A percentile compares a stretch with the other conserved stretches of the same genome.
These are phyloP conservation scores for Colletotrichum lentis DNA, from an alignment of 2,329 filamentous ascomycete species.

Conservation along the genomic window DNA sequence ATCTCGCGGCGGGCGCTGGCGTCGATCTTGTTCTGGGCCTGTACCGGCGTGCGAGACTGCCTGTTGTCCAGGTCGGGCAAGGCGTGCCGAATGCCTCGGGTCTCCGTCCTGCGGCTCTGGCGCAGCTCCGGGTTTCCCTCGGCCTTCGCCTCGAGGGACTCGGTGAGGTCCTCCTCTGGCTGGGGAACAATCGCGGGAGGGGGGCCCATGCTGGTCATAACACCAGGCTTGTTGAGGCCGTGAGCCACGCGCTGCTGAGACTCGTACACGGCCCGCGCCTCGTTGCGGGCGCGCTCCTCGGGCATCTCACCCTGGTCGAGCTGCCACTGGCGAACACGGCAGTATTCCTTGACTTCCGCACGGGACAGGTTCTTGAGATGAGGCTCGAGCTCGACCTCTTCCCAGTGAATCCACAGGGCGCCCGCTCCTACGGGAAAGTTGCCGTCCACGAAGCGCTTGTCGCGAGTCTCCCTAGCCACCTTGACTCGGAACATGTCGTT, in stretches of 20 bases:
- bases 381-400: constrained; percentile 66
- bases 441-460: constrained; percentile 64
- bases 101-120: constrained; percentile 54
- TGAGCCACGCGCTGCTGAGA: constrained; percentile 56
- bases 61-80: constrained; percentile 50
- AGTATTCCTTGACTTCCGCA: constrained; percentile 70
- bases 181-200: constrained; percentile 30
- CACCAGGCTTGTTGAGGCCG: constrained; percentile 41
- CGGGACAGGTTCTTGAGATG: constrained; percentile 62
- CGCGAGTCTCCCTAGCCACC: constrained; percentile 66
- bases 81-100: constrained; percentile 45
- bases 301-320: constrained; percentile 62
- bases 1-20: constrained; percentile 61
- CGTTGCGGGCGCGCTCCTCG: constrained; percentile 59
- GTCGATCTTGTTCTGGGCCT: constrained; percentile 57
- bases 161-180: constrained; percentile 38
- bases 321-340: constrained; percentile 67
- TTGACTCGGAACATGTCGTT: constrained; percentile 73
- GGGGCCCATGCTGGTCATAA: constrained; percentile 16
- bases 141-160: constrained; percentile 30
- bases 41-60: constrained; percentile 47
- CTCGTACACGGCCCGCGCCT: constrained; percentile 60
- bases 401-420: constrained; percentile 69
- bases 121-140: constrained; percentile 50
- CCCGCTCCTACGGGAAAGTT: constrained; percentile 69